Base-by-base conservation (phyloP, 148 eudicot species). In the Beta vulgaris region DNA sequence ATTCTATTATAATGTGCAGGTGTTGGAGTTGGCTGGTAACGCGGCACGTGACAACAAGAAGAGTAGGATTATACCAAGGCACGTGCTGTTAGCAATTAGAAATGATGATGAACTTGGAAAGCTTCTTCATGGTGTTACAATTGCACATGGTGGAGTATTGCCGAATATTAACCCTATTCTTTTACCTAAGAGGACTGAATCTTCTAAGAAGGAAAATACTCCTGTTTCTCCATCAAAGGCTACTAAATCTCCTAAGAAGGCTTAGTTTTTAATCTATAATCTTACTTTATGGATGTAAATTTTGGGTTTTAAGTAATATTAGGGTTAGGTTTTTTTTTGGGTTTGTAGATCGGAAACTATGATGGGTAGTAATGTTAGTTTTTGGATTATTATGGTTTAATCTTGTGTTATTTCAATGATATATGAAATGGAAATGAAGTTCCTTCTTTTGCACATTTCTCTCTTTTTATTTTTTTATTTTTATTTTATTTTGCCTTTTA, bases 11-110 rank as follows among this genome's bases (percentile, higher is more conserved):
- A n/a, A n/a, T 55, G 43, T 39, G 19, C 7, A 82, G 87, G 85
- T 85, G 36, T 58, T 82, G 48, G 85, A 82, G 15, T 68, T 85
- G 69, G 85, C 87, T 0, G 87, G 87, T 3, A 85, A 85, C 28
- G 85, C 87, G 2, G 87, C 85, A 0, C 61, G 76, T 29, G 87
- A 85, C 68, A 82, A 82, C 82, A 85, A 85, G 83, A 85, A 82
- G 76, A 74, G 60, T 48, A 77, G 87, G 80, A 82, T 85, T 13
- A 85, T 79, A 28, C 85, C 84, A 2, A 71, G 87, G 70, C 87
- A 85, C 28, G 68, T 82, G 43, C 61, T 85, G 21, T 64, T 82
- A 29, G 85, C 82, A 0, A 46, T 79, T 7, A 55, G 85, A 40
- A 79, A 87, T 12, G 85, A 85, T 25, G 85, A 85, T 12, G 87